Base-by-base conservation (phyloP, 2,329 filamentous ascomycete genomes). In the Fusarium fracticaudum region DNA sequence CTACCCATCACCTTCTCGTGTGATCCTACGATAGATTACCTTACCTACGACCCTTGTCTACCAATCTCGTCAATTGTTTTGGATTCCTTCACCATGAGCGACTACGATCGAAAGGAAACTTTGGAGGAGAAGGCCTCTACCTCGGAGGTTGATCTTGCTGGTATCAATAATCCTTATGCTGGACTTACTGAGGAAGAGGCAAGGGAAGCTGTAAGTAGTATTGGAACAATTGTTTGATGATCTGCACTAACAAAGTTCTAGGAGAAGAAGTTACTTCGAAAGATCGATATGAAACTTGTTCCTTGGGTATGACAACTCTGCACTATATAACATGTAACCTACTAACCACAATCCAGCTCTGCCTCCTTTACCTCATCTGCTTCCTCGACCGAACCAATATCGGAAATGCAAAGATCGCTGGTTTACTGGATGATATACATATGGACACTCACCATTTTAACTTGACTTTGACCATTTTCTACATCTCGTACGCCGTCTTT, bases 311-410 rank as follows among this genome's bases (percentile, higher is more conserved):
- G 83, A 53, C 77, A 12, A 22, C 41, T 35, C 18, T 29, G 38
- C 22, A 35, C 11, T 37, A 12, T 29, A 29, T 38, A 37, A 50
- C 17, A 51, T 7, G 6, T 29, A 14, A 55, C 17, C 9, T 18
- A 10, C 50, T 72, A 24, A 75, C 47, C 35, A 38, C 26, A 53
- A 40, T 15, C 15, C 60, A 87, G 87, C 88, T 94, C 18, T 92
- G 90, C 66, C 85, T 94, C 54, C 86, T 95, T 40, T 95, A 95
- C 77, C 86, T 95, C 4, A 87, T 94, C 60, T 92, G 91, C 69
- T 95, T 94, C 80, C 87, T 95, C 48, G 91, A 92, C 78, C 87
- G 92, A 20, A 95, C 94, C 33, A 96, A 96, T 77, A 93, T 95
- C 67, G 93, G 93, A 50, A 88, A 88, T 83, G 94, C 90, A 43